Percentiles rank a stretch among this genome's conserved stretches.
phyloP scores from a whole-genome alignment of 495 filamentous ascomycete genomes.

The Tuber magnatum region DNA sequence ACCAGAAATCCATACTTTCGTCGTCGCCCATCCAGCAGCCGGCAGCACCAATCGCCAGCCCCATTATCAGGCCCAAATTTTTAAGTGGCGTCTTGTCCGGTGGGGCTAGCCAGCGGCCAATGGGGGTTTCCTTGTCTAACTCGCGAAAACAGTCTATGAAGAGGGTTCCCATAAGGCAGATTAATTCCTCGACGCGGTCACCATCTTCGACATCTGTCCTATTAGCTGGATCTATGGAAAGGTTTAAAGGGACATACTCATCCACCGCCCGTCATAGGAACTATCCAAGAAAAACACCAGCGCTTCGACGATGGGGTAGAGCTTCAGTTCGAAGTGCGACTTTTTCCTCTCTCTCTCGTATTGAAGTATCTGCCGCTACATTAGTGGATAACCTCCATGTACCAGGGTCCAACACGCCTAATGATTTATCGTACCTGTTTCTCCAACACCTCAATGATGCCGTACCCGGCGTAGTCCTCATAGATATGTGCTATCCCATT shows the following conservation, averaged over 20 bases:
- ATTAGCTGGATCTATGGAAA: background rate
- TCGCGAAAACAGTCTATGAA: conserved; percentile 16
- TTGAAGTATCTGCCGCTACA: conserved; percentile 1
- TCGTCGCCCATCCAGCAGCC: background rate
- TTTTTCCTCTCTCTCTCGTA: conserved; percentile 13
- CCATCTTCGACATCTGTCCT: conserved; percentile 15
- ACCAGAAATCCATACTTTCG: background rate
- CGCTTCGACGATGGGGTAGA: conserved; percentile 16
- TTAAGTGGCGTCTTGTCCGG: conserved; percentile 8
- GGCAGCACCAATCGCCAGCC: conserved; percentile 8
- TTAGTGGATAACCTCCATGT: background rate
- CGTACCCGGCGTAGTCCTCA: conserved; percentile 14
- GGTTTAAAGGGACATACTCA: background rate
- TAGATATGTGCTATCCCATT: conserved; percentile 13
- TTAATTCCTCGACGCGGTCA: conserved; percentile 2
- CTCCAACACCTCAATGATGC: conserved; percentile 18
- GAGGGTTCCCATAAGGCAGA: conserved; percentile 9
- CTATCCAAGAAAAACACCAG: conserved; percentile 13
- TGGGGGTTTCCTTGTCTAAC: background rate
- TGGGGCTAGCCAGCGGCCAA: background rate
- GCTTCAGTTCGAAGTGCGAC: conserved; percentile 6
- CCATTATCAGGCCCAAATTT: conserved; percentile 18
- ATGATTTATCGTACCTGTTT: conserved; percentile 4
- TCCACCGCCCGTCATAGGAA: conserved; percentile 11
- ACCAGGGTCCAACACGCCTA: background rate